Conservation (phyloP, 2,329 filamentous ascomycete species). For the Coniochaeta sp. region DNA sequence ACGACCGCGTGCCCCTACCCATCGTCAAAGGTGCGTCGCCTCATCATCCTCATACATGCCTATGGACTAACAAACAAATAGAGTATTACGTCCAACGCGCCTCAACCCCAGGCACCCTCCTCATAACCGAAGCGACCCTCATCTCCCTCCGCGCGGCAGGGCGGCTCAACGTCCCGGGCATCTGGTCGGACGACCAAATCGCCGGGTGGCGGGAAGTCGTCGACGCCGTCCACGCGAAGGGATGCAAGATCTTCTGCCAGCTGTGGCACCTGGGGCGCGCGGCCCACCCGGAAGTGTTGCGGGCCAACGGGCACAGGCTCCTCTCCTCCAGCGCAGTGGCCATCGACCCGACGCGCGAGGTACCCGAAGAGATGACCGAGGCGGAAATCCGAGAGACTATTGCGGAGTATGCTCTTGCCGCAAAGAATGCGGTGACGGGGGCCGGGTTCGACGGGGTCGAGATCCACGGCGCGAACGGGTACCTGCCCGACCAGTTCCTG, state of each 20-base stretch:
- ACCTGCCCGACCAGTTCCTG: slow-evolving; percentile 45
- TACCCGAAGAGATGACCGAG: slow-evolving; percentile 31
- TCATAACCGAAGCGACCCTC: slow-evolving; percentile 39
- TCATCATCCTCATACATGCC: background rate
- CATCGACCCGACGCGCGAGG: slow-evolving; percentile 30
- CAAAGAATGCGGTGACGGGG: slow-evolving; percentile 28
- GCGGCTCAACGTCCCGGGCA: slow-evolving; percentile 42
- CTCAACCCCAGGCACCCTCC: slow-evolving; percentile 26
- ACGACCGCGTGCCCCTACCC: slow-evolving; percentile 14
- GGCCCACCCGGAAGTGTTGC: slow-evolving; percentile 10
- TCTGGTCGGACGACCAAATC: slow-evolving; percentile 46
- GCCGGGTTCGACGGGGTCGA: slow-evolving; percentile 42
- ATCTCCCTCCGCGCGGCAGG: slow-evolving; percentile 24
- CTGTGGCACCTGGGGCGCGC: slow-evolving; percentile 38
- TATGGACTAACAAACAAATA: no score
- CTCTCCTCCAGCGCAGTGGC: slow-evolving; percentile 31
- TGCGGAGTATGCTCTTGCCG: slow-evolving; percentile 20
- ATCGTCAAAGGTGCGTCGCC: slow-evolving; percentile 19
- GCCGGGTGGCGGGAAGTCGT: slow-evolving; percentile 53
- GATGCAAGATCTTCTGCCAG: slow-evolving; percentile 51
- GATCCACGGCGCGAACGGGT: slow-evolving; percentile 31
- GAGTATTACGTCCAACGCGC: slow-evolving; percentile 35
- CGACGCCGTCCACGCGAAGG: slow-evolving; percentile 53
- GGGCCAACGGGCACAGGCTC: slow-evolving; percentile 21
- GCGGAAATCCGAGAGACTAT: slow-evolving; percentile 32